Percentiles rank a stretch among this genome's conserved stretches.
These are phyloP conservation scores for Serendipita vermifera DNA, from an alignment of 768 basidiomycete species.

Conservation along the genomic window DNA sequence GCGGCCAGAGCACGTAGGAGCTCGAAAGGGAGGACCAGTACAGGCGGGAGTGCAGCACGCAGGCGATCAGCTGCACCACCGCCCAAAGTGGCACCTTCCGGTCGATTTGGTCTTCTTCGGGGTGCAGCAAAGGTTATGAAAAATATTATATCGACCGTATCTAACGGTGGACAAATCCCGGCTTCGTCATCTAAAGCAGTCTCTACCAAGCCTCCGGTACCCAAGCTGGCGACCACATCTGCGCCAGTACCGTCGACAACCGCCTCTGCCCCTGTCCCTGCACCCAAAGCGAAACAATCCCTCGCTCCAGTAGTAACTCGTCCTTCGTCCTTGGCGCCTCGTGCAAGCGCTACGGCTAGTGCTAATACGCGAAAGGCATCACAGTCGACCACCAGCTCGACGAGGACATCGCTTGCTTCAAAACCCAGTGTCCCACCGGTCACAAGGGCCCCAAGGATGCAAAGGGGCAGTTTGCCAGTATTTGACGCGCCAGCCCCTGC, in stretches of 20 bases:
- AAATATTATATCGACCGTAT: not conserved
- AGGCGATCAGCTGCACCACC: not conserved
- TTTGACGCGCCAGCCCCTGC: no score
- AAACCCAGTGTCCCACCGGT: not conserved
- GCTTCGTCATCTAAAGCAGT: slow-evolving; percentile 1
- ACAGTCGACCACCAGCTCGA: not conserved
- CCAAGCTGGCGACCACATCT: not conserved
- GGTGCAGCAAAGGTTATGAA: slow-evolving; percentile 5
- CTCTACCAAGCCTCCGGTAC: not conserved
- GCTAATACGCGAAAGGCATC: not conserved
- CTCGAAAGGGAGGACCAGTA: not conserved
- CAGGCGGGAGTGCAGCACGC: not conserved
- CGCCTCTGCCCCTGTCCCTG: not conserved
- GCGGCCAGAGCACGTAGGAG: not conserved
- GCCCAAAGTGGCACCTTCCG: not conserved
- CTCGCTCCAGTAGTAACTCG: not conserved
- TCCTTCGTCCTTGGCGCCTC: not conserved
- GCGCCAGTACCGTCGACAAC: not conserved
- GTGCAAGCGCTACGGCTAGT: not conserved
- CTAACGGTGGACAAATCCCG: no score
- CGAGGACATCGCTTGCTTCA: not conserved
- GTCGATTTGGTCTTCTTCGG: not conserved
- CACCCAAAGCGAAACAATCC: not conserved
- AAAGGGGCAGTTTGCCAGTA: not conserved
- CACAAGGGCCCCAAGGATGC: not conserved